These are phyloP conservation scores for Lipomyces mesembrius DNA, from an alignment of 805 yeast genomes.

Conservation along the genomic window DNA sequence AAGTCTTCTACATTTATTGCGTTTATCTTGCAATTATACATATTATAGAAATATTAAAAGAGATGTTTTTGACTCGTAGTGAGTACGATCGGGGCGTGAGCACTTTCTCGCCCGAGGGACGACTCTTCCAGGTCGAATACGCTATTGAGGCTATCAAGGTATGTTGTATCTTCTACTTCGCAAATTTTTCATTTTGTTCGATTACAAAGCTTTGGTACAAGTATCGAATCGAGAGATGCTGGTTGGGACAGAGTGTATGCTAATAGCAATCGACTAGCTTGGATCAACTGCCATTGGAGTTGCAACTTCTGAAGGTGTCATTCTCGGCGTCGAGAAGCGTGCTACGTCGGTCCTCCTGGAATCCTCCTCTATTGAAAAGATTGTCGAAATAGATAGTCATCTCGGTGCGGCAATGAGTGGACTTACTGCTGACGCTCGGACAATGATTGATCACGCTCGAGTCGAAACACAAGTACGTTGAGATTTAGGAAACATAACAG, in stretches of 20 bases:
- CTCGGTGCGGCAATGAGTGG: slow-evolving; percentile 99
- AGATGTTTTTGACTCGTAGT: slow-evolving; percentile 97
- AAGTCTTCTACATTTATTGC: background rate
- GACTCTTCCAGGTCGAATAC: slow-evolving; percentile 96
- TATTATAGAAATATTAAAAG: slow-evolving; percentile 4
- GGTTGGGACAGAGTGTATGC: background rate
- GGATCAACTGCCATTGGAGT: slow-evolving; percentile 99
- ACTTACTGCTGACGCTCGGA: slow-evolving; percentile 96
- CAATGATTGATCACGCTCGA: slow-evolving; percentile 98
- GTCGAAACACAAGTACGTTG: slow-evolving; percentile 54
- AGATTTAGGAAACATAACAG: slow-evolving; percentile 48
- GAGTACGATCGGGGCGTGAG: slow-evolving; percentile 99
- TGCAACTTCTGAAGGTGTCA: slow-evolving; percentile 92
- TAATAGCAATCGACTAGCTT: slow-evolving; percentile 44
- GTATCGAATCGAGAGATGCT: slow-evolving; percentile 12
- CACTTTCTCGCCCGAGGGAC: slow-evolving; percentile 98
- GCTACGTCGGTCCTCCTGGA: slow-evolving; percentile 92
- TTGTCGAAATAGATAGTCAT: slow-evolving; percentile 90
- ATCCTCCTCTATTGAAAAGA: slow-evolving; percentile 91
- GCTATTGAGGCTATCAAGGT: slow-evolving; percentile 95
- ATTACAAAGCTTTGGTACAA: background rate
- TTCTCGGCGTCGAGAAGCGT: slow-evolving; percentile 95
- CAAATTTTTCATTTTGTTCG: background rate
- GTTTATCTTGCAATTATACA: background rate
- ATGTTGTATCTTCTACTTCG: background rate